phyloP scores from a whole-genome alignment of 164 flowering plant genomes.

The Magnolia officinalis region DNA sequence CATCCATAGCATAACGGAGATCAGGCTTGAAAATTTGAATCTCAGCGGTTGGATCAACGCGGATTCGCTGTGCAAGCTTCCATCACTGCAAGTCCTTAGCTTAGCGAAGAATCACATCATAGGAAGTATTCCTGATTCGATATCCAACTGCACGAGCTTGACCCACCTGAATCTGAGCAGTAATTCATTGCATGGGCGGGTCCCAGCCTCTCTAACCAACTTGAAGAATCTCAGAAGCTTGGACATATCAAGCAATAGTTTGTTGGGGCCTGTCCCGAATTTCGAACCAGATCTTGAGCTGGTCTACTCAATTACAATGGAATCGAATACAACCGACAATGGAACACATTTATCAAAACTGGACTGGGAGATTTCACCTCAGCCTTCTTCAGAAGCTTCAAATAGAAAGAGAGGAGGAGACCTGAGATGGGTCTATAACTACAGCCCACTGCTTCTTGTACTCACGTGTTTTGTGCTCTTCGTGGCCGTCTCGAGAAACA shows the following conservation, averaged over 20 bases:
- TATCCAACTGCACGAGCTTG: constrained; percentile 30
- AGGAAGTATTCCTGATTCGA: constrained; percentile 33
- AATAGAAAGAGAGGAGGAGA: not conserved
- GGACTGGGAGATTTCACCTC: not conserved
- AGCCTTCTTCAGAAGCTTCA: too few species aligned
- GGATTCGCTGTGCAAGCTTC: constrained; percentile 33
- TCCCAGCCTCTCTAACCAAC: constrained; percentile 28
- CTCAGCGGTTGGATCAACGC: constrained; percentile 39
- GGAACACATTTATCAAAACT: not conserved
- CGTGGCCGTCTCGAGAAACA: constrained; percentile 12
- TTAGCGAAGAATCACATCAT: constrained; percentile 29
- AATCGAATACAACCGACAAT: not conserved
- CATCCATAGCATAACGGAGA: constrained; percentile 17
- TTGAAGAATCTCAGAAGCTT: constrained; percentile 31
- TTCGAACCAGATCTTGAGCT: not conserved
- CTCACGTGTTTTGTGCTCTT: constrained; percentile 16
- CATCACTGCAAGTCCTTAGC: constrained; percentile 20
- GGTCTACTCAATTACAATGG: not conserved
- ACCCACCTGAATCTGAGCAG: constrained; percentile 34
- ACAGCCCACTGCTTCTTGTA: constrained; percentile 11
- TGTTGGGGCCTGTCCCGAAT: constrained; percentile 7
- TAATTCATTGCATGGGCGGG: constrained; percentile 34
- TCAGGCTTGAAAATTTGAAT: constrained; percentile 31
- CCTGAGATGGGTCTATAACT: not conserved
- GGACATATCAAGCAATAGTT: constrained; percentile 36